Evolutionary conservation across 202 grass and related monocot genomes (phyloP).

Genomic region (Zoysia matrella): DNA sequence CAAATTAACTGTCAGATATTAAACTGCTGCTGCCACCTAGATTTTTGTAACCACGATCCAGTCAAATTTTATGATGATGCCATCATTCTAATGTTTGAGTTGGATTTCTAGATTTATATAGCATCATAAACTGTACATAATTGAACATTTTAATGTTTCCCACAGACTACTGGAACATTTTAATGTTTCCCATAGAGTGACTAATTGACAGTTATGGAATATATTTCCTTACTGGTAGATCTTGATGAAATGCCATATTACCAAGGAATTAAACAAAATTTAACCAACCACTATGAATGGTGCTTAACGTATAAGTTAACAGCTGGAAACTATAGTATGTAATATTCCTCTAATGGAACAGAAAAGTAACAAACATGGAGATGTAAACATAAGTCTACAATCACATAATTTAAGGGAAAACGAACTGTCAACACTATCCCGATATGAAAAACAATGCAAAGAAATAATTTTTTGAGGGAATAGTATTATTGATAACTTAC

Average conservation of each 20-base stretch:
- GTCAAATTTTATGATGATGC: background rate
- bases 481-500: constrained; percentile 49
- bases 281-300: background rate
- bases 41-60: constrained; percentile 1
- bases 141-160: background rate
- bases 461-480: background rate
- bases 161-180: background rate
- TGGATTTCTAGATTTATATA: background rate
- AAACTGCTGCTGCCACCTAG: background rate
- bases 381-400: constrained; percentile 1
- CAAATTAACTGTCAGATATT: background rate
- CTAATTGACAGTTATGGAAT: background rate
- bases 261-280: background rate
- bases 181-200: background rate
- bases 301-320: background rate
- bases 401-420: background rate
- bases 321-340: background rate
- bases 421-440: background rate
- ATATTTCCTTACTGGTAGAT: background rate
- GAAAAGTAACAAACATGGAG: background rate
- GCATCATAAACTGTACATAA: background rate
- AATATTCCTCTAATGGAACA: background rate
- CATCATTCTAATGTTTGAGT: background rate
- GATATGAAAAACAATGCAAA: background rate
- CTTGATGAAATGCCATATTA: background rate